A percentile compares a stretch with the other conserved stretches of the same genome.
phyloP scores from a whole-genome alignment of 1,284 basidiomycete genomes.

The Apiotrichum montevideense region DNA sequence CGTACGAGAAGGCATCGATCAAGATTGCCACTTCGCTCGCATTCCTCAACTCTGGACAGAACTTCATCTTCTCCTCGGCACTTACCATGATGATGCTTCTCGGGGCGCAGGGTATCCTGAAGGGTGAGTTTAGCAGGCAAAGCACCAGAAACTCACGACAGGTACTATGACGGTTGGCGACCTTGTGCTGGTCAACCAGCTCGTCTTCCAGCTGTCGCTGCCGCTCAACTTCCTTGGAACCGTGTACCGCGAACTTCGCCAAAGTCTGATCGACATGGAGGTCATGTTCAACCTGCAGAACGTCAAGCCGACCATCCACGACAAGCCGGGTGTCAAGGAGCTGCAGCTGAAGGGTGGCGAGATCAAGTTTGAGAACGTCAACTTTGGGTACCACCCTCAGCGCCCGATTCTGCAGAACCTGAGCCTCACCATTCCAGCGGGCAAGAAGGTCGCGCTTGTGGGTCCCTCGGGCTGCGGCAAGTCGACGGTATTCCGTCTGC shows the following conservation, averaged over 20 bases:
- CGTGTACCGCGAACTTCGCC: conserved; percentile 92
- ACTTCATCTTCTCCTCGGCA: conserved; percentile 88
- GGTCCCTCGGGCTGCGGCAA: conserved; percentile 98
- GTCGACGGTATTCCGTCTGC: conserved; percentile 86
- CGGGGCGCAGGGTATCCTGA: conserved; percentile 86
- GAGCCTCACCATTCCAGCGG: conserved; percentile 88
- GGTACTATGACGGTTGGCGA: conserved; percentile 98
- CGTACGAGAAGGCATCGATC: conserved; percentile 85
- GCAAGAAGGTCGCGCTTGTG: conserved; percentile 92
- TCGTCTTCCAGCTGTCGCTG: conserved; percentile 95
- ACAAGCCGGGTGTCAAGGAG: conserved; percentile 62
- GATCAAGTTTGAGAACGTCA: conserved; percentile 88
- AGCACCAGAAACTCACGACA: conserved; percentile 32
- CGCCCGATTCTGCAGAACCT: conserved; percentile 85
- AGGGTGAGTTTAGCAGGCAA: conserved; percentile 53
- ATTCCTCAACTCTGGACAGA: conserved; percentile 91
- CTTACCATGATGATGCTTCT: conserved; percentile 94
- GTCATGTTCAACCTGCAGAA: conserved; percentile 85
- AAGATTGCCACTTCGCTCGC: conserved; percentile 94
- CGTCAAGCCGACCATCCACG: conserved; percentile 63
- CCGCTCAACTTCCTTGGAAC: conserved; percentile 96
- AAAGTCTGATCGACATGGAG: conserved; percentile 96
- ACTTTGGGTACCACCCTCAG: conserved; percentile 82
- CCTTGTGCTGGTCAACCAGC: conserved; percentile 96
- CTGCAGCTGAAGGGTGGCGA: conserved; percentile 71